These are phyloP conservation scores for Sugiyamaella mastotermitis DNA, from an alignment of 805 yeast species.

Conservation along the genomic window DNA sequence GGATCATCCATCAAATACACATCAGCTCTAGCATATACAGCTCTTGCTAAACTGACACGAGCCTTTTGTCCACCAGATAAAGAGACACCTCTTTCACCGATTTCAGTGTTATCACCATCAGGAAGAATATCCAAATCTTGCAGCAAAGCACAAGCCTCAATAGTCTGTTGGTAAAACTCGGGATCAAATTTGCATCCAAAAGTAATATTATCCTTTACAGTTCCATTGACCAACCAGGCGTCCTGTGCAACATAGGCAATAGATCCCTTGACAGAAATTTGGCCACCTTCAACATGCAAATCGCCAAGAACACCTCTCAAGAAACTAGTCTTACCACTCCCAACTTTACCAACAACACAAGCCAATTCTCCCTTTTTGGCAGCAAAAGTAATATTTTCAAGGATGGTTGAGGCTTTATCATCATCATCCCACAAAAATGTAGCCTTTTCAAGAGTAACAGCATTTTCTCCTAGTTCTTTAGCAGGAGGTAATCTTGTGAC, in stretches of 20 bases:
- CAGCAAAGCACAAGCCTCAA: constrained; percentile 81
- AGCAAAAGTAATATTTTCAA: constrained; percentile 45
- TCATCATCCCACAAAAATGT: constrained; percentile 22
- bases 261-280: constrained; percentile 58
- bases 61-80: constrained; percentile 98
- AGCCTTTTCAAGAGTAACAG: constrained; percentile 18
- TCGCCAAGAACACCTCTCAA: constrained; percentile 75
- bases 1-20: constrained; percentile 88
- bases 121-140: constrained; percentile 76
- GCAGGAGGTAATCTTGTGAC: constrained; percentile 18
- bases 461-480: constrained; percentile 51
- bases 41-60: constrained; percentile 87
- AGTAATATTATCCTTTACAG: constrained; percentile 80
- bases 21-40: constrained; percentile 92
- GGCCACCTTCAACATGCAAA: constrained; percentile 61
- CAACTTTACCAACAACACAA: constrained; percentile 83
- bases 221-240: constrained; percentile 91
- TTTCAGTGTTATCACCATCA: constrained; percentile 86
- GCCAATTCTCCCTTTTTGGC: constrained; percentile 69
- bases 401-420: constrained; percentile 37
- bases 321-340: constrained; percentile 77
- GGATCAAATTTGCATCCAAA: constrained; percentile 85
- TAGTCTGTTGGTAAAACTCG: constrained; percentile 70
- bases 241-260: constrained; percentile 81
- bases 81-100: constrained; percentile 96